Base-by-base conservation (phyloP, 768 basidiomycete genomes). In the Mycena olivaceomarginata region DNA sequence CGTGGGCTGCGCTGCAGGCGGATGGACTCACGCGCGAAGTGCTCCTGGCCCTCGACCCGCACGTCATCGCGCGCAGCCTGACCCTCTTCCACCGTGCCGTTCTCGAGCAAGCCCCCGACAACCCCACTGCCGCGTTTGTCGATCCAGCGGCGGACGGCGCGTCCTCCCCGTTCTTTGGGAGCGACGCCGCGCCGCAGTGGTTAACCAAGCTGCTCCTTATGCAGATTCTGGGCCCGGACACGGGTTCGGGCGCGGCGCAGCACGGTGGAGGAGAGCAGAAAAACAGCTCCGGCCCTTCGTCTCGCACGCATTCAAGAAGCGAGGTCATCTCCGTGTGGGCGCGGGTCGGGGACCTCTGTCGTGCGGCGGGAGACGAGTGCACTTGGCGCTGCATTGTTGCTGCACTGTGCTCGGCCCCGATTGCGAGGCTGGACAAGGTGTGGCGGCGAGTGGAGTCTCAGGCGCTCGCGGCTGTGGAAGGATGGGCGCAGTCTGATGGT, bases 151-250 rank as follows among this genome's bases (percentile, higher is more conserved):
- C 87, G 31, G 67, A 68, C 1, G 56, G 74, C n/a, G 67, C 81
- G 20, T 79, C 81, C 25, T 72, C 82, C 18, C 86, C 86, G 31
- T 88, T 96, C 20, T 92, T 94, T 77, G 95, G 95, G 9, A 93
- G 86, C 73, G 93, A 94, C 40, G 92, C 92, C 7, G 88, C 87
- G 57, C 94, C 95, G 2, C 94, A 97, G 82, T 97, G 96, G 95
- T 86, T 97, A 56, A 97, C 96, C 16, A 93, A 91, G 80, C 84
- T 95, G 5, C 85, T 97, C 8, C 83, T 97, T 2, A 83, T 93
- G 59, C 95, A 96, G 82, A 90, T 96, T 15, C 88, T 96, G 15
- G 92, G 91, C 37, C 88, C 90, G 0, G 94, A 94, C 80, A 88
- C 89, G 2, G 86, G 89, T 10, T 53, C 56, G 84, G 80, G 70